These are phyloP conservation scores for Ogataea chonburiensis DNA, from an alignment of 805 yeast species.

Conservation along the genomic window DNA sequence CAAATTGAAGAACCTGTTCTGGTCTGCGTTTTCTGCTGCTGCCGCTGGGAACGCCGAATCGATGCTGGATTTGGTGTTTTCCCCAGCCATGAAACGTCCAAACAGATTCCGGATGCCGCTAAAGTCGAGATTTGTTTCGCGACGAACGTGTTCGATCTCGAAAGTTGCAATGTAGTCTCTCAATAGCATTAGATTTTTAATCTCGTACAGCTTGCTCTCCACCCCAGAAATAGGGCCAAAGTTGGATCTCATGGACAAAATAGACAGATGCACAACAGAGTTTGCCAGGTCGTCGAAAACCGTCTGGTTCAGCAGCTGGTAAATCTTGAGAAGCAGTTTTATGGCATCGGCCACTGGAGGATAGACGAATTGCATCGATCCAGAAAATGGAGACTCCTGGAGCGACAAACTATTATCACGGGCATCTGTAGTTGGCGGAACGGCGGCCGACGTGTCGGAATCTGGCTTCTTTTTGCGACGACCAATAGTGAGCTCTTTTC, in stretches of 20 bases:
- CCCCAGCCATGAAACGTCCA: slow-evolving; percentile 33
- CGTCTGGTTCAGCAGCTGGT: slow-evolving; percentile 71
- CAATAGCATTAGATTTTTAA: slow-evolving; percentile 69
- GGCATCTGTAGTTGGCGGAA: slow-evolving; percentile 2
- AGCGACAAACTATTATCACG: slow-evolving; percentile 17
- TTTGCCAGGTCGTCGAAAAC: slow-evolving; percentile 91
- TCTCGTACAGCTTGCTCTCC: slow-evolving; percentile 64
- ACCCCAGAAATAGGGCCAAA: slow-evolving; percentile 48
- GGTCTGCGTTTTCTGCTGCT: slow-evolving; percentile 6
- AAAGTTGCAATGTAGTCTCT: slow-evolving; percentile 68
- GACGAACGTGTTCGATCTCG: slow-evolving; percentile 74
- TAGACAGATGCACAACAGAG: slow-evolving; percentile 76
- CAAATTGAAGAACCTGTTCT: slow-evolving; percentile 23
- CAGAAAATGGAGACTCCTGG: slow-evolving; percentile 8
- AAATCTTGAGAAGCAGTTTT: slow-evolving; percentile 69
- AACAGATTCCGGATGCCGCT: slow-evolving; percentile 62
- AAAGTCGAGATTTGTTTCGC: slow-evolving; percentile 77
- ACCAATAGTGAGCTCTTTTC: slow-evolving; percentile 65
- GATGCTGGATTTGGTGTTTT: slow-evolving; percentile 19
- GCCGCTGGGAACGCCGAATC: slow-evolving; percentile 24
- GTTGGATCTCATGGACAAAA: slow-evolving; percentile 58
- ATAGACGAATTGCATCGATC: slow-evolving; percentile 38
- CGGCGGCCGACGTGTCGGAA: neutral
- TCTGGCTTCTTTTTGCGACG: slow-evolving; percentile 31
- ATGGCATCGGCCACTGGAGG: slow-evolving; percentile 72